Percentiles rank a stretch among this genome's conserved stretches.
Conservation (phyloP, 2,329 filamentous ascomycete genomes). For the Hypoxylon sp. region DNA sequence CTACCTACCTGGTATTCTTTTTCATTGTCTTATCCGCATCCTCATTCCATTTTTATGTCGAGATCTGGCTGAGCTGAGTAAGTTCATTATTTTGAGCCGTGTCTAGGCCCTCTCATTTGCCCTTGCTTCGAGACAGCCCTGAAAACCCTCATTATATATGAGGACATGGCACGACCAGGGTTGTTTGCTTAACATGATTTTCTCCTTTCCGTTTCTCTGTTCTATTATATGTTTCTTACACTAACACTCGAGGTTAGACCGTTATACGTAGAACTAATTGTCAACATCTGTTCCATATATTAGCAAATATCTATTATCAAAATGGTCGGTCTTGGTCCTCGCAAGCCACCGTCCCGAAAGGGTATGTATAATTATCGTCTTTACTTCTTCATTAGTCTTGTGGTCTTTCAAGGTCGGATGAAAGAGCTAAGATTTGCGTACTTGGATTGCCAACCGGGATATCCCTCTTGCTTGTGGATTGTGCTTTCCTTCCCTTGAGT, state of each 20-base stretch:
- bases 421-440: not conserved
- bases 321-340: conserved; percentile 68
- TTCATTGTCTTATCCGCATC: conserved; percentile 25
- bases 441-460: conserved; percentile 3
- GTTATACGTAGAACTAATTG: conserved; percentile 14
- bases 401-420: conserved; percentile 4
- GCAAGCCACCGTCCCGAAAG: conserved; percentile 70
- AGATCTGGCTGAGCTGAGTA: conserved; percentile 42
- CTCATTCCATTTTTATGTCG: conserved; percentile 27
- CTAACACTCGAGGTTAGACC: conserved; percentile 26
- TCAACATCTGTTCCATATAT: conserved; percentile 30
- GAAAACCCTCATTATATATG: conserved; percentile 34
- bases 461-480: conserved; percentile 14
- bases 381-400: conserved; percentile 22
- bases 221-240: conserved; percentile 12
- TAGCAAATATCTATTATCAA: conserved; percentile 50
- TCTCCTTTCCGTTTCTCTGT: conserved; percentile 1
- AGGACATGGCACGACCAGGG: conserved; percentile 18
- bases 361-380: conserved; percentile 67
- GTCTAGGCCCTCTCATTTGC: conserved; percentile 22
- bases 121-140: conserved; percentile 20
- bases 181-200: conserved; percentile 24
- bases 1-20: too few relatives aligned
- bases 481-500: conserved; percentile 18
- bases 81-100: conserved; percentile 23